Evolutionary conservation across 2,329 filamentous ascomycete species (phyloP), one percentile per base, ranked within the genome.

Genomic region (Penicillium palitans): DNA sequence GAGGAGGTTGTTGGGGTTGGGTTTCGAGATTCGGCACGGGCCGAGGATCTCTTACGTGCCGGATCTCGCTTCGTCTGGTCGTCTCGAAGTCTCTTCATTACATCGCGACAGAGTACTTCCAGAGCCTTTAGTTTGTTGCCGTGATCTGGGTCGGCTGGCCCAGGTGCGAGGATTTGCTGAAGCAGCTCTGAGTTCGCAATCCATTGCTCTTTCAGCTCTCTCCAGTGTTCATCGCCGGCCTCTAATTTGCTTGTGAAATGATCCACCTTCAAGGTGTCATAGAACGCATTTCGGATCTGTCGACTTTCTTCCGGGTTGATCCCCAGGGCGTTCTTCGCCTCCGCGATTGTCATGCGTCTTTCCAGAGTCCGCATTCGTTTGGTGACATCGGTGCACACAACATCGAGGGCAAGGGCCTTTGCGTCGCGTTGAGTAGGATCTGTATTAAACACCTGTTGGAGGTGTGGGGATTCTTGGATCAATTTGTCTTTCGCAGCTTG

Each of bases 351-450:
- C 82, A 93, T 87, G n/a, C 84, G 80, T 35, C 80, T 82, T 49
- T 86, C 84, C 57, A 85, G 71, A 13, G 79, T 85, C 67, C 90
- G 85, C 80, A 93, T 87, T 21, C 89, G 81, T 75, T 95, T 95
- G 1, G 90, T 93, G 31, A 93, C 89, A 74, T 93, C 90, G 29
- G 85, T 88, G 69, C 89, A 92, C 25, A 96, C 87, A 46, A 91
- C 84, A 70, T 96, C 90, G 6, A 96, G 78, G 0, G 90, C 89
- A 46, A 91, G 79, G 39, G 82, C 82, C 70, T 87, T 90, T 42
- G 81, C 79, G 44, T 89, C 86, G 17, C 83, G 73, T 24, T 86
- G 79, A 3, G 83, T 81, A 27, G 83, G 81, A 44, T 85, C 81
- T 7, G 80, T 73, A 76, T 82, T 85, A 68, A 91, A 85, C 27